phyloP scores from a whole-genome alignment of 495 filamentous ascomycete species.

The Daldinia decipiens region DNA sequence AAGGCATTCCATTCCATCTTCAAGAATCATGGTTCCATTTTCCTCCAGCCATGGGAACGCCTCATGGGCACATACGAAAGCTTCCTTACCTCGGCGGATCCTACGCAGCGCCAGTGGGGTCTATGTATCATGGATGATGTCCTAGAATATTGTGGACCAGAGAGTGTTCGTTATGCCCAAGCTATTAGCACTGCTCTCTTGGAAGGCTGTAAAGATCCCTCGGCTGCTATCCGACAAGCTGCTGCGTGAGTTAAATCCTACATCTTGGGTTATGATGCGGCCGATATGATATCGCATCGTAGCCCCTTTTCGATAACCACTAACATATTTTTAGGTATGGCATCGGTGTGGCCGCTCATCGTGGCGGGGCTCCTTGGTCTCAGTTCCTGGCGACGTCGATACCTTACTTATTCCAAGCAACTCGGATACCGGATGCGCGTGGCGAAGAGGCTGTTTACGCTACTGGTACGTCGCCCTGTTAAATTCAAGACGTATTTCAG shows the following conservation, averaged over 20 bases:
- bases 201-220: constrained; percentile 81
- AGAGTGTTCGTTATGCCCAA: constrained; percentile 82
- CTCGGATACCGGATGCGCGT: constrained; percentile 79
- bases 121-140: constrained; percentile 99
- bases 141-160: constrained; percentile 90
- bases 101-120: constrained; percentile 97
- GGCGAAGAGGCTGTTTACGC: constrained; percentile 96
- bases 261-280: not conserved
- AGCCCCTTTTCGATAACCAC: not conserved
- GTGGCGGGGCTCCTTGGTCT: constrained; percentile 85
- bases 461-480: constrained; percentile 58
- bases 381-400: constrained; percentile 83
- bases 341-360: constrained; percentile 93
- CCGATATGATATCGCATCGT: too few species aligned
- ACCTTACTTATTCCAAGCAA: constrained; percentile 83
- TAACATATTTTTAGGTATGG: constrained; percentile 68
- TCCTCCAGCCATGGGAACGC: constrained; percentile 87
- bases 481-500: not conserved
- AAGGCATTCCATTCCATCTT: constrained; percentile 99
- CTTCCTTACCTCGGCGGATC: constrained; percentile 84
- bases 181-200: constrained; percentile 88
- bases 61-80: constrained; percentile 83
- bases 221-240: constrained; percentile 94
- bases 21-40: constrained; percentile 87
- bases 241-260: constrained; percentile 63